Conservation (phyloP, 2,329 filamentous ascomycete species). For the Botryosphaeria agaves region DNA sequence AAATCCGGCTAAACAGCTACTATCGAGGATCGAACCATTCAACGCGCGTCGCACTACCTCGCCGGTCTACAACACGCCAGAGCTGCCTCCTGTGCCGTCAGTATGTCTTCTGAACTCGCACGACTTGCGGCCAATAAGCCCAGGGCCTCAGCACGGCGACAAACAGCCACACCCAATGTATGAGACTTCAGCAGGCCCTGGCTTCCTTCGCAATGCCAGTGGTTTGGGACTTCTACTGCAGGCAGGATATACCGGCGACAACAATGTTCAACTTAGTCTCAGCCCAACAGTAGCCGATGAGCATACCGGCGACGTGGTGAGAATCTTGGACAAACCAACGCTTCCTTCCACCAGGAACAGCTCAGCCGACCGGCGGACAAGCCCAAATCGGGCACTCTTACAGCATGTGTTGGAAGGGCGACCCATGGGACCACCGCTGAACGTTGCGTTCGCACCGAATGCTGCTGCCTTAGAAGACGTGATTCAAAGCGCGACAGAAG, state of each 20-base stretch:
- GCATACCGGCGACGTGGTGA: constrained; percentile 12
- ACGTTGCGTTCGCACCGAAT: constrained; percentile 7
- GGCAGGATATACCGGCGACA: no score
- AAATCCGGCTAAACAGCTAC: no score
- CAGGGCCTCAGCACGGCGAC: no score
- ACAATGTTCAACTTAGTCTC: no score
- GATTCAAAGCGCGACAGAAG: constrained; percentile 27
- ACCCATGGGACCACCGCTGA: constrained; percentile 12
- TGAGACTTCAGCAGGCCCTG: no score
- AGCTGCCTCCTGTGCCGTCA: constrained; percentile 18
- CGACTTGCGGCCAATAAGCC: constrained; percentile 13
- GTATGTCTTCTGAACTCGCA: constrained; percentile 17
- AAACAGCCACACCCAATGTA: no score
- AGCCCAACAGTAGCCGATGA: neutral
- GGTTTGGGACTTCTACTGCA: no score
- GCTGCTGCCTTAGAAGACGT: constrained; percentile 17
- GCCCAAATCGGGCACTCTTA: constrained; percentile 2
- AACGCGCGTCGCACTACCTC: no score
- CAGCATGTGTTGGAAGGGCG: constrained; percentile 1
- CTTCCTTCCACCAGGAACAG: constrained; percentile 2
- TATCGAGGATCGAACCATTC: no score
- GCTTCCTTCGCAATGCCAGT: no score
- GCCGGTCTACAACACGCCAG: constrained; percentile 11
- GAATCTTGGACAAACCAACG: constrained; percentile 8
- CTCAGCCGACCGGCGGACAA: neutral